A percentile compares a stretch with the other conserved stretches of the same genome.
Conservation (phyloP, 768 basidiomycete genomes). For the Lactarius psammicola region DNA sequence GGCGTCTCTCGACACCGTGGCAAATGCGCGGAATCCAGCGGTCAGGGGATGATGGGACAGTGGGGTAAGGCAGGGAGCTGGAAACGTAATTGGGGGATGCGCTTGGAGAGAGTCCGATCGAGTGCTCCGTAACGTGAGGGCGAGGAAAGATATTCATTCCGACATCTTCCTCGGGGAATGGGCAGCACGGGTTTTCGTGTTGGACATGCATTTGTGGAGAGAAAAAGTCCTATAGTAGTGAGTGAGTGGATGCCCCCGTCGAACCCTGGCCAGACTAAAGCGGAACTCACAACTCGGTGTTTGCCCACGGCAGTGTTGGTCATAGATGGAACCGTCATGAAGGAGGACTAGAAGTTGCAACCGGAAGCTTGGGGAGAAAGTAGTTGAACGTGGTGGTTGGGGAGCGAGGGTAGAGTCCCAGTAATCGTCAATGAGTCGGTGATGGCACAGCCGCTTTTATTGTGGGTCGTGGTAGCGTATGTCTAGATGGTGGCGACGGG, state of each 20-base stretch:
- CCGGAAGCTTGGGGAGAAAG: background rate
- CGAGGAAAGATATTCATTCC: conserved; percentile 4
- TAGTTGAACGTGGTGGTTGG: conserved; percentile 1
- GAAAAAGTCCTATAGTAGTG: background rate
- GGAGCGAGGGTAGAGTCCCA: background rate
- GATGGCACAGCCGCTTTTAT: conserved; percentile 3
- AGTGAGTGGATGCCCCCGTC: background rate
- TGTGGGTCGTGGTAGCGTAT: background rate
- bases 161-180: background rate
- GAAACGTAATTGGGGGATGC: conserved; percentile 14
- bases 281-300: conserved; percentile 8
- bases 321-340: background rate
- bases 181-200: background rate
- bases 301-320: background rate
- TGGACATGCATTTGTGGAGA: background rate
- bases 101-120: conserved; percentile 13
- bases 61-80: background rate
- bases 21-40: conserved; percentile 9
- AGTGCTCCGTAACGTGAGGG: background rate
- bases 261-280: too few relatives aligned
- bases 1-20: conserved; percentile 18
- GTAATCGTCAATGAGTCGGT: background rate
- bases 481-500: background rate
- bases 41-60: background rate
- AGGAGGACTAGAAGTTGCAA: conserved; percentile 1